phyloP scores from a whole-genome alignment of 129 eudicot genomes.

The Pseudognaphalium luteoalbum region DNA sequence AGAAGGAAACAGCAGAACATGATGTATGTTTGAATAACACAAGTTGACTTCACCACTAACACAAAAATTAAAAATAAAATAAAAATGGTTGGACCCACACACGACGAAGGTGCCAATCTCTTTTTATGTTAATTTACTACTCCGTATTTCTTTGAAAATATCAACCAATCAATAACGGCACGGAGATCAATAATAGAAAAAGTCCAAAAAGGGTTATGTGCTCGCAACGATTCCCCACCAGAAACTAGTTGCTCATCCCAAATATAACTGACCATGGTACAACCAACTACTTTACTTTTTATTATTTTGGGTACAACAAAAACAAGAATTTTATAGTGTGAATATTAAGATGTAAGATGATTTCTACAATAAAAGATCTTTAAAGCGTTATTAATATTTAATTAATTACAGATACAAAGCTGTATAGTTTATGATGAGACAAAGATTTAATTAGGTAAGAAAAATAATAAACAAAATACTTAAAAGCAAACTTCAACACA shows the following conservation, averaged over 20 bases:
- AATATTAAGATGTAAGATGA: too few species aligned
- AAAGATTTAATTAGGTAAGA: background rate
- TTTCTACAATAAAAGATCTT: too few species aligned
- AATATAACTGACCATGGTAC: background rate
- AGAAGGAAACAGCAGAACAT: slow-evolving; percentile 27
- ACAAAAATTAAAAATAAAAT: background rate
- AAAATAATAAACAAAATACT: background rate
- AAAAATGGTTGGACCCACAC: slow-evolving; percentile 39
- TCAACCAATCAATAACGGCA: slow-evolving; percentile 17
- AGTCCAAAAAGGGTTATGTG: slow-evolving; percentile 17
- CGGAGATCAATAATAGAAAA: background rate
- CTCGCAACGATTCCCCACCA: slow-evolving; percentile 15
- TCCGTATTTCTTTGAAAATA: slow-evolving; percentile 15
- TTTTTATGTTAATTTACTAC: background rate
- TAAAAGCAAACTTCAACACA: background rate
- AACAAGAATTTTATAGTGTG: background rate
- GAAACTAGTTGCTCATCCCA: background rate
- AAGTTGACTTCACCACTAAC: slow-evolving; percentile 55
- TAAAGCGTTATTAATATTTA: too few species aligned
- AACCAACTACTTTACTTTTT: background rate
- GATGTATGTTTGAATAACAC: slow-evolving; percentile 24
- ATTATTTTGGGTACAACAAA: background rate
- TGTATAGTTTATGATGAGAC: background rate
- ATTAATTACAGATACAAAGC: background rate
- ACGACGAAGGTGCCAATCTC: slow-evolving; percentile 28